Percentiles rank a stretch among this genome's conserved stretches.
Evolutionary conservation across 495 filamentous ascomycete genomes (phyloP).

Genomic region (Tetracladium setigerum): DNA sequence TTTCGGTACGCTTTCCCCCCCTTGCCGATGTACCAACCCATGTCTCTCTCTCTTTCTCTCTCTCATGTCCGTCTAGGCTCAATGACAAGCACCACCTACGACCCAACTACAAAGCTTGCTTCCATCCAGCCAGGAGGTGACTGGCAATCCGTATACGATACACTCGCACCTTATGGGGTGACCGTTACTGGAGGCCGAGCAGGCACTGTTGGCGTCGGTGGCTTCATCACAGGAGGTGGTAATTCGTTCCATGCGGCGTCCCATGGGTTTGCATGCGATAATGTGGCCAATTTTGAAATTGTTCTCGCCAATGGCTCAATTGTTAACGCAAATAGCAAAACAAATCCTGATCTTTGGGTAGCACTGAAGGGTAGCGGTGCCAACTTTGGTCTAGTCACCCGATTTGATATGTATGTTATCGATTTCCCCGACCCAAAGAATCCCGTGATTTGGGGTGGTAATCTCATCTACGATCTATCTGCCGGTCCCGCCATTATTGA

Average conservation of each 20-base stretch:
- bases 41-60: no score
- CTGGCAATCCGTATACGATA: slow-evolving; percentile 42
- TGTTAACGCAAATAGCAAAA: slow-evolving; percentile 35
- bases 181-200: slow-evolving; percentile 34
- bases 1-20: slow-evolving; percentile 23
- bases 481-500: not conserved
- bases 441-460: slow-evolving; percentile 7
- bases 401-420: slow-evolving; percentile 29
- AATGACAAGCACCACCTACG: slow-evolving; percentile 24
- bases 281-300: slow-evolving; percentile 34
- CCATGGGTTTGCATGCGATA: slow-evolving; percentile 39
- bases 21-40: slow-evolving; percentile 38
- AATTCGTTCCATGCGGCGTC: slow-evolving; percentile 1
- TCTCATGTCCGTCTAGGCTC: slow-evolving; percentile 26
- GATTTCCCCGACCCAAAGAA: slow-evolving; percentile 21
- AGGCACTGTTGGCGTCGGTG: slow-evolving; percentile 34
- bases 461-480: slow-evolving; percentile 1
- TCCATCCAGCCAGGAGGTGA: slow-evolving; percentile 30
- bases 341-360: slow-evolving; percentile 39
- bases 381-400: slow-evolving; percentile 50
- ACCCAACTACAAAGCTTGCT: slow-evolving; percentile 23
- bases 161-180: slow-evolving; percentile 31
- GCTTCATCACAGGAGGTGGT: slow-evolving; percentile 34
- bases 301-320: slow-evolving; percentile 43
- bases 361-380: slow-evolving; percentile 46